Conservation (phyloP, 1,284 basidiomycete genomes). For the Cutaneotrichosporon sp. region DNA sequence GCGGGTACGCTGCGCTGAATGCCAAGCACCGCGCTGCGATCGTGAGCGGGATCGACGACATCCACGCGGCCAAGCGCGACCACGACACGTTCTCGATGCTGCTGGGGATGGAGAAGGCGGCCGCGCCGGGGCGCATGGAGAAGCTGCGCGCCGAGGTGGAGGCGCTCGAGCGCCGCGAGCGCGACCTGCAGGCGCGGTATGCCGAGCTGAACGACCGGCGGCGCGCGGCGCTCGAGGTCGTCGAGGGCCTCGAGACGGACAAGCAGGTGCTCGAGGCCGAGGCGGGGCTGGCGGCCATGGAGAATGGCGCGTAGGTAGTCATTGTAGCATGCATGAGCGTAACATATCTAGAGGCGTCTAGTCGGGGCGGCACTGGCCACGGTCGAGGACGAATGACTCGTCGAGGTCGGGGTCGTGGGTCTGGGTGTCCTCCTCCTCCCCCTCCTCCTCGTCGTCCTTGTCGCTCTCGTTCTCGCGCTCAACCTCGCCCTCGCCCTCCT, state of each 20-base stretch:
- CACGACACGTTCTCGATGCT: conserved; percentile 75
- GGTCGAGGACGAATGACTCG: too few species aligned
- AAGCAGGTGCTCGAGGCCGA: conserved; percentile 32
- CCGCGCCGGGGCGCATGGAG: conserved; percentile 72
- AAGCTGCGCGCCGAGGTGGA: conserved; percentile 81
- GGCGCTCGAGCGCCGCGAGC: conserved; percentile 71
- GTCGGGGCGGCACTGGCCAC: not conserved
- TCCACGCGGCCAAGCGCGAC: conserved; percentile 68
- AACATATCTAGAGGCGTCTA: too few species aligned
- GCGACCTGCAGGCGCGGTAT: conserved; percentile 74
- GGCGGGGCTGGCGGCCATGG: conserved; percentile 9
- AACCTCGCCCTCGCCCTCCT: not conserved
- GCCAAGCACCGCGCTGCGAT: conserved; percentile 69
- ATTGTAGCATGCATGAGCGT: not conserved
- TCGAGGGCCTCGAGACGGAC: conserved; percentile 57
- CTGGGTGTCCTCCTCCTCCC: not conserved
- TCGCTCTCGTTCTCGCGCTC: not conserved
- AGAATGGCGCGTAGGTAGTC: conserved; percentile 1
- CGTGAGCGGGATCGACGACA: conserved; percentile 66
- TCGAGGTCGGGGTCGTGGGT: not conserved
- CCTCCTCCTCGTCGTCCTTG: not conserved
- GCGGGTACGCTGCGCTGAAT: conserved; percentile 84
- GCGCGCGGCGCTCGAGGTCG: conserved; percentile 63
- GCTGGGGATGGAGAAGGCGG: conserved; percentile 68
- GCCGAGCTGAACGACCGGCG: conserved; percentile 76